These are phyloP conservation scores for Shiraia bambusicola DNA, from an alignment of 2,329 filamentous ascomycete species.

Conservation along the genomic window DNA sequence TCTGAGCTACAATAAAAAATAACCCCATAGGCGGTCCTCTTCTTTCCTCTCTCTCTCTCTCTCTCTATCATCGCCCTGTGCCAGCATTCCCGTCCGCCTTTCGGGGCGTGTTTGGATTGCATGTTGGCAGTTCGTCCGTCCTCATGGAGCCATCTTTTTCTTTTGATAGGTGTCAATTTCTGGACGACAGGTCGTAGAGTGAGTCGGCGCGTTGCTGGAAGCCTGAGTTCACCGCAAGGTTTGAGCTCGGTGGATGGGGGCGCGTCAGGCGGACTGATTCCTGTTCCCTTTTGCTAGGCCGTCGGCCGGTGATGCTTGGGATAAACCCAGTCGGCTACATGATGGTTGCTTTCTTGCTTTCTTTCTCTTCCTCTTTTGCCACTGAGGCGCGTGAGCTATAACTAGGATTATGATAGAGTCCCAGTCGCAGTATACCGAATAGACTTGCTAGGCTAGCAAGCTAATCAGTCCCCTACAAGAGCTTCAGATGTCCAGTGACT, in stretches of 20 bases:
- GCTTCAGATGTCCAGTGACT: constrained; percentile 81
- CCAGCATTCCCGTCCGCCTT: constrained; percentile 69
- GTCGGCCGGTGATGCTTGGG: constrained; percentile 87
- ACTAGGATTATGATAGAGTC: too few species aligned
- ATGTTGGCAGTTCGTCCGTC: constrained; percentile 81
- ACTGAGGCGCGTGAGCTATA: too few species aligned
- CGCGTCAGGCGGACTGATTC: constrained; percentile 43
- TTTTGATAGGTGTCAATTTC: constrained; percentile 73
- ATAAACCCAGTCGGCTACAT: constrained; percentile 81
- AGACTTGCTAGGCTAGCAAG: too few species aligned
- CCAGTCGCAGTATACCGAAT: too few species aligned
- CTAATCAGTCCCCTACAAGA: constrained; percentile 63
- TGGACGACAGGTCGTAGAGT: constrained; percentile 94
- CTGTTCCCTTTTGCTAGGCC: constrained; percentile 79
- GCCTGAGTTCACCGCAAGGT: constrained; percentile 51
- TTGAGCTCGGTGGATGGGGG: constrained; percentile 43
- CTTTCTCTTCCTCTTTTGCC: background rate
- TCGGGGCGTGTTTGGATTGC: constrained; percentile 67
- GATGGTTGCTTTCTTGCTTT: background rate
- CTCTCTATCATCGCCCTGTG: constrained; percentile 72
- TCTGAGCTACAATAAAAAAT: constrained; percentile 33
- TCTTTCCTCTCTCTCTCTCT: constrained; percentile 49
- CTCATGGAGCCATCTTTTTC: constrained; percentile 69
- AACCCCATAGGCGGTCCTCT: constrained; percentile 23
- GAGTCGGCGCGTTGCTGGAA: constrained; percentile 59